phyloP scores from a whole-genome alignment of 2,329 filamentous ascomycete genomes.

The Aspergillus cejpii region DNA sequence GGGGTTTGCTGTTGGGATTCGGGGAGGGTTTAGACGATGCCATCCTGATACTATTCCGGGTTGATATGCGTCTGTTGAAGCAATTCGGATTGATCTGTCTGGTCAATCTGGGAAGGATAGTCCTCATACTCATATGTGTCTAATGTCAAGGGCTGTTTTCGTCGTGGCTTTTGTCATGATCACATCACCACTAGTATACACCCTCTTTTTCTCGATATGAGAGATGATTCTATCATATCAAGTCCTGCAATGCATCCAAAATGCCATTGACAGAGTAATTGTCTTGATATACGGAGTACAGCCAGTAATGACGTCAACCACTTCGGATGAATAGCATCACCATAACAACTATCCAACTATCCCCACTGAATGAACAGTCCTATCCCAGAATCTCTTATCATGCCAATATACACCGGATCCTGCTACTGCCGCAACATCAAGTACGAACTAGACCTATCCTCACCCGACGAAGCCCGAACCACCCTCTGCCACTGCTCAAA shows the following conservation, averaged over 20 bases:
- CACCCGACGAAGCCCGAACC: constrained; percentile 45
- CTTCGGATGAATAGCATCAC: too few species aligned
- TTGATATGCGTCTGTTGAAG: background rate
- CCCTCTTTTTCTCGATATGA: too few species aligned
- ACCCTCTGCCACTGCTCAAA: constrained; percentile 49
- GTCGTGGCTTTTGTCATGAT: constrained; percentile 7
- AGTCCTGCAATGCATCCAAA: background rate
- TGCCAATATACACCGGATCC: constrained; percentile 34
- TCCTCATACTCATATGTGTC: too few species aligned
- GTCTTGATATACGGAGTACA: too few species aligned
- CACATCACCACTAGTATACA: constrained; percentile 6
- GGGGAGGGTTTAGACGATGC: constrained; percentile 5
- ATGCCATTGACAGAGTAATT: background rate
- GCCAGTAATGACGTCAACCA: too few species aligned
- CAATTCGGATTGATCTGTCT: background rate
- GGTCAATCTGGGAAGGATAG: background rate
- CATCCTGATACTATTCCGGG: constrained; percentile 3
- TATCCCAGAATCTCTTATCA: too few species aligned
- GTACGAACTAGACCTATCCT: constrained; percentile 43
- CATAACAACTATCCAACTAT: too few species aligned
- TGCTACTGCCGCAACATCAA: constrained; percentile 47
- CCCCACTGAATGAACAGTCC: too few species aligned
- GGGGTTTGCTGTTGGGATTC: background rate
- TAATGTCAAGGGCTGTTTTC: background rate
- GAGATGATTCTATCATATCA: too few species aligned